phyloP scores from a whole-genome alignment of 495 filamentous ascomycete species.

The Talaromyces proteolyticus region DNA sequence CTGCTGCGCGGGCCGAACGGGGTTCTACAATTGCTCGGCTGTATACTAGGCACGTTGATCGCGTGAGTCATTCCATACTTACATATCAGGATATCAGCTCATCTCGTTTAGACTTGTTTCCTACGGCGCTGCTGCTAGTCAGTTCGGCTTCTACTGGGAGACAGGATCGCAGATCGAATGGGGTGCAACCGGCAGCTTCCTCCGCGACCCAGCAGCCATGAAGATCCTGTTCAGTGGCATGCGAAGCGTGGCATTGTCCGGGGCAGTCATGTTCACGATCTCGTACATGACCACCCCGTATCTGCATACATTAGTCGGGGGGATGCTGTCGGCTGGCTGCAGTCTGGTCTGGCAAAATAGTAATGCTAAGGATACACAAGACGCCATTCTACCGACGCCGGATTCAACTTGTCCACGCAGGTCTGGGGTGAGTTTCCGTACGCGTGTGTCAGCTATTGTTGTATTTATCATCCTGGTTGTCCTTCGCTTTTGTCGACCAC shows the following conservation, averaged over 20 bases:
- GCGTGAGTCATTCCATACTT: neutral
- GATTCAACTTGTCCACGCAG: no score
- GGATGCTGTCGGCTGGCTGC: slow-evolving; percentile 14
- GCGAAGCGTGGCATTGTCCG: slow-evolving; percentile 26
- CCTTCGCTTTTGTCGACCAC: slow-evolving; percentile 17
- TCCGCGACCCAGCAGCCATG: slow-evolving; percentile 35
- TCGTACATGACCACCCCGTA: slow-evolving; percentile 23
- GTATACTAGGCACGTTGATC: neutral
- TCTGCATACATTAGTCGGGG: slow-evolving; percentile 23
- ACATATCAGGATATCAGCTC: neutral
- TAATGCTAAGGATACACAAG: neutral
- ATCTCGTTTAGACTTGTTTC: slow-evolving; percentile 13
- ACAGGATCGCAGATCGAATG: slow-evolving; percentile 37
- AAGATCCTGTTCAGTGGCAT: slow-evolving; percentile 37
- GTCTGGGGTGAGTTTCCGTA: no score
- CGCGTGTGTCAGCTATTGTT: slow-evolving; percentile 11
- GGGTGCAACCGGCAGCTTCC: slow-evolving; percentile 29
- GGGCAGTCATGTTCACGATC: slow-evolving; percentile 22
- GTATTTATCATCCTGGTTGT: slow-evolving; percentile 17
- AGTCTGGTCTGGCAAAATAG: neutral
- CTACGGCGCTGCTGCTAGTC: slow-evolving; percentile 26
- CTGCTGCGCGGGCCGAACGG: slow-evolving; percentile 7
- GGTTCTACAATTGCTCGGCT: neutral
- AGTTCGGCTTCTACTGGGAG: slow-evolving; percentile 38
- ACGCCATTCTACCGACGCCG: no score